phyloP scores from a whole-genome alignment of 805 yeast genomes.

The Wickerhamiella brachini region DNA sequence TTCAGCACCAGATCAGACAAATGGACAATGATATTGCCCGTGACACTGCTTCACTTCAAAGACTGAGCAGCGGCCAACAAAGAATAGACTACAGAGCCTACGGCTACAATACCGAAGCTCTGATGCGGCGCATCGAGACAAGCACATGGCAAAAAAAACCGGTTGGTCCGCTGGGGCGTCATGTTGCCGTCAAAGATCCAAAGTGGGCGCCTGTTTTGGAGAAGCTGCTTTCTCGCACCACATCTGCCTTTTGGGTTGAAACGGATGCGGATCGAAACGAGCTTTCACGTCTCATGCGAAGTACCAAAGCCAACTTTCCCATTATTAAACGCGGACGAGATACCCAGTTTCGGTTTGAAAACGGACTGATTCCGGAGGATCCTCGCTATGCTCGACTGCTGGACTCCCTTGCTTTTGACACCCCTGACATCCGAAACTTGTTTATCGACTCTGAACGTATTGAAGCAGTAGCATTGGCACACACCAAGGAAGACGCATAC shows the following conservation, averaged over 20 bases:
- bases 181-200: conserved; percentile 40
- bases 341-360: conserved; percentile 43
- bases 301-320: conserved; percentile 18
- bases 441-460: conserved; percentile 21
- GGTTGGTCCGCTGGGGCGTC: conserved; percentile 68
- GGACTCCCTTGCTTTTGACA: conserved; percentile 45
- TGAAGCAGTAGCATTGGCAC: conserved; percentile 29
- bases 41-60: conserved; percentile 15
- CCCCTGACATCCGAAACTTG: conserved; percentile 42
- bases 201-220: conserved; percentile 54
- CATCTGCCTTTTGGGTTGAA: conserved; percentile 56
- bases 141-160: conserved; percentile 27
- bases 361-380: conserved; percentile 30
- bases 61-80: conserved; percentile 1
- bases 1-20: background rate
- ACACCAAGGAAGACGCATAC: background rate
- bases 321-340: conserved; percentile 38
- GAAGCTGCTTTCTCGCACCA: conserved; percentile 32
- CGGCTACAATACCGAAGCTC: background rate
- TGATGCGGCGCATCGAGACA: background rate
- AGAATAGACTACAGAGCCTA: background rate
- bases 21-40: conserved; percentile 2
- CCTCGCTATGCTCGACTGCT: conserved; percentile 34
- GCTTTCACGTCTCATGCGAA: conserved; percentile 14
- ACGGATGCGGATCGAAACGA: conserved; percentile 42